Conservation (phyloP, 1,284 basidiomycete genomes). For the Wallemia mellicola region DNA sequence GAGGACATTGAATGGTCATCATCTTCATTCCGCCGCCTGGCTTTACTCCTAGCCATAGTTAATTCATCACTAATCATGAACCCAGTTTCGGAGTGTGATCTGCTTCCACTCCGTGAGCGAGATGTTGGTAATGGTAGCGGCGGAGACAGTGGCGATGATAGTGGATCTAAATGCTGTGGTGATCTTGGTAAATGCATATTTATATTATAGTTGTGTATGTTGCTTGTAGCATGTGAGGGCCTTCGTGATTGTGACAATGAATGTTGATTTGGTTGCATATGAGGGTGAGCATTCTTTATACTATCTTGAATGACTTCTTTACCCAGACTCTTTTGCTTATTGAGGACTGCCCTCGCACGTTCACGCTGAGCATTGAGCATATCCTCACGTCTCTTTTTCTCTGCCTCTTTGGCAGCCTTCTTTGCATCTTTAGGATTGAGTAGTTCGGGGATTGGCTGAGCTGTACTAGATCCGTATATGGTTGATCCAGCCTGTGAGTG, state of each 20-base stretch:
- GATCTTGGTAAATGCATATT: background rate
- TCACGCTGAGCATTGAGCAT: conserved; percentile 43
- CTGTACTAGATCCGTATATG: conserved; percentile 20
- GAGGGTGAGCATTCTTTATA: background rate
- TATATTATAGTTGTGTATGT: background rate
- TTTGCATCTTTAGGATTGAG: conserved; percentile 55
- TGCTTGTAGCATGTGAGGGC: background rate
- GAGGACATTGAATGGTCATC: conserved; percentile 73
- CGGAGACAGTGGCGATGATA: background rate
- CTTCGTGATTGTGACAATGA: background rate
- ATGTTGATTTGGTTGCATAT: background rate
- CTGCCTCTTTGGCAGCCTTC: conserved; percentile 54
- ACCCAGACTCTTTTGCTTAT: conserved; percentile 50
- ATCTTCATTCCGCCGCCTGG: conserved; percentile 47
- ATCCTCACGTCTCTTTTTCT: conserved; percentile 53
- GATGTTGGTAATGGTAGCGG: conserved; percentile 2
- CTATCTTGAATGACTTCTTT: conserved; percentile 18
- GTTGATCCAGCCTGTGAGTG: conserved; percentile 41
- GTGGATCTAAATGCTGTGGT: background rate
- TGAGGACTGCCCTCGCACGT: conserved; percentile 78
- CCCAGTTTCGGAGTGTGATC: conserved; percentile 6
- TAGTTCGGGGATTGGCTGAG: conserved; percentile 6
- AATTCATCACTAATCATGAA: background rate
- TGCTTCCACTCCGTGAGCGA: conserved; percentile 1
- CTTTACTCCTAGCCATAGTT: conserved; percentile 26